Evolutionary conservation across 2,329 filamentous ascomycete species (phyloP).

Genomic region (Colletotrichum costaricense): DNA sequence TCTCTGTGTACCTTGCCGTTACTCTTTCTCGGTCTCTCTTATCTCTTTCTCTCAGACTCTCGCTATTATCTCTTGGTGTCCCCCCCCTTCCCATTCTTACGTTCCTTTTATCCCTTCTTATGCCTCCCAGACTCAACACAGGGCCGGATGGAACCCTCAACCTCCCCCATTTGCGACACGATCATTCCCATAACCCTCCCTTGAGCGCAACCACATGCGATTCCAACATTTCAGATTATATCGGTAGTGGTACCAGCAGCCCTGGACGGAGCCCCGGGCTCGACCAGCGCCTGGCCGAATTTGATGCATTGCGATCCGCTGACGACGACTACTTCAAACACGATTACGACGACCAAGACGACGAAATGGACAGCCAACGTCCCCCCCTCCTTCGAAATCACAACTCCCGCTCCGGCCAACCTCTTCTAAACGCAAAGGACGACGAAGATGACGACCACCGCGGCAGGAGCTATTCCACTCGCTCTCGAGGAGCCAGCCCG

Average conservation of each 20-base stretch:
- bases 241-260: conserved; percentile 32
- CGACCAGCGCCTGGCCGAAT: conserved; percentile 33
- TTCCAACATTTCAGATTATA: conserved; percentile 35
- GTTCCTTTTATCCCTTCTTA: conserved; percentile 31
- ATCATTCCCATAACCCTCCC: conserved; percentile 17
- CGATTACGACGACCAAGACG: conserved; percentile 48
- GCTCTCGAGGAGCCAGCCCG: conserved; percentile 31
- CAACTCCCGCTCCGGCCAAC: conserved; percentile 57
- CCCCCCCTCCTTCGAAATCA: conserved; percentile 58
- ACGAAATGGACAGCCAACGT: conserved; percentile 55
- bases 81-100: background rate
- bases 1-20: background rate
- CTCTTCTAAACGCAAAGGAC: conserved; percentile 51
- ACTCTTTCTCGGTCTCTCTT: background rate
- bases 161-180: conserved; percentile 17
- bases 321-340: conserved; percentile 41
- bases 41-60: background rate
- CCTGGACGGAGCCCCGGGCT: conserved; percentile 24
- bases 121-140: conserved; percentile 34
- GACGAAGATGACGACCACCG: conserved; percentile 43
- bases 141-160: conserved; percentile 35
- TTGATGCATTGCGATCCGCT: conserved; percentile 32
- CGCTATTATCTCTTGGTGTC: background rate
- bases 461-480: conserved; percentile 31
- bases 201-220: conserved; percentile 35